Base-by-base conservation (phyloP, 306 rosid species). In the Mimosa pudica region DNA sequence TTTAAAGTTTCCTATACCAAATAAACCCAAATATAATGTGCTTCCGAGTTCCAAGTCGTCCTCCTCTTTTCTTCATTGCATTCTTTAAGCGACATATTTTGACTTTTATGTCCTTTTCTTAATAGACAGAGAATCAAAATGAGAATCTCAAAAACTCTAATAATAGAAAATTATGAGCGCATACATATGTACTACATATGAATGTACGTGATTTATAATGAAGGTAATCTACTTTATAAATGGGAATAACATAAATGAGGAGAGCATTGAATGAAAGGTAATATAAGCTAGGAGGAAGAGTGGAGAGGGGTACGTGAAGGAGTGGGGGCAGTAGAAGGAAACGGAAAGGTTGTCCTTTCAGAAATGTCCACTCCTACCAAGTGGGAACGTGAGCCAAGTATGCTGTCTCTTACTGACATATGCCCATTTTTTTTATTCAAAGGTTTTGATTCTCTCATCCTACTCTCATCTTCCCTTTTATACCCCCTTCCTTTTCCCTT, bases 321-420 rank as follows among this genome's bases (percentile, higher is more conserved):
- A 46, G 30, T 46, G 20, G 24, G 0, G 18, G 57, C 5, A 14
- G 74, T 74, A 70, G 62, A 69, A 54, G 68, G 55, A 84, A 69
- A 82, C 85, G 83, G 83, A 80, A 54, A 38, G 17, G 33, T 58
- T 64, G 54, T n/a, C 36, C 42, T 24, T 70, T 35, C 1, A 24
- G 66, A 24, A 32, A 38, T 52, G 58, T 82, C 86, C 79, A 73
- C 79, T 85, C 87, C 82, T 63, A 17, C 3, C 88, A 66, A 52
- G 82, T 77, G 83, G 85, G 88, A 82, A 74, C 74, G 18, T 10
- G 18, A 70, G 11, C 41, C 3, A 46, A 20, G 46, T 70, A n/a
- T 46, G 74, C 41, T 20, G 74, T 70, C 74, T 70, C 55, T 4
- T 38, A 38, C 65, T 0, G 63, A 55, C 42, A 66, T 17, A 17